Percentiles rank a stretch among this genome's conserved stretches.
phyloP scores from a whole-genome alignment of 1,284 basidiomycete genomes.

The Ustilago loliicola region DNA sequence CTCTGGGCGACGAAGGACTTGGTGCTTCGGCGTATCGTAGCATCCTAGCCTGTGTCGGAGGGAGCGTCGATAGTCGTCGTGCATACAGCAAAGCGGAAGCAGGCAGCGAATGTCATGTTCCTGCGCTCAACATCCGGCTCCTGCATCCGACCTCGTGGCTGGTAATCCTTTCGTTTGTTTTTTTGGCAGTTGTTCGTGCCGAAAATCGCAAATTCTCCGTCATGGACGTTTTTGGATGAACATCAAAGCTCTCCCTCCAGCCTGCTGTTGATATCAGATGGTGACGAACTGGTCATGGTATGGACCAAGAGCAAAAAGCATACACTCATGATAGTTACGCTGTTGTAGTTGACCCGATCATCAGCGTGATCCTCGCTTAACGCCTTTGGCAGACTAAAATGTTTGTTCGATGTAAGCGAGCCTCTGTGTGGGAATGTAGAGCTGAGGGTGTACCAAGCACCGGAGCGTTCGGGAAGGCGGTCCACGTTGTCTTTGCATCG shows the following conservation, averaged over 20 bases:
- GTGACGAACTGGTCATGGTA: background rate
- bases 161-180: background rate
- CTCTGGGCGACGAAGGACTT: no score
- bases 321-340: no score
- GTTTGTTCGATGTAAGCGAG: background rate
- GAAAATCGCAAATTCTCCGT: background rate
- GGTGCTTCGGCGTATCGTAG: no score
- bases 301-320: no score
- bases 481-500: no score
- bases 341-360: background rate
- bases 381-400: background rate
- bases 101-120: background rate
- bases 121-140: conserved; percentile 1
- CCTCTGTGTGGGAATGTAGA: background rate
- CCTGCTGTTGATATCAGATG: background rate
- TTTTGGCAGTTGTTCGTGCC: background rate
- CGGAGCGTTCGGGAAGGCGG: no score
- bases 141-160: background rate
- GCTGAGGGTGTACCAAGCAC: no score
- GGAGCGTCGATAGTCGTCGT: background rate
- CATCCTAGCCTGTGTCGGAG: no score
- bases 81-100: background rate
- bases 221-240: background rate
- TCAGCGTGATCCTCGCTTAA: background rate
- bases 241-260: background rate